These are phyloP conservation scores for Microdochium nivale DNA, from an alignment of 2,329 filamentous ascomycete species.

Conservation along the genomic window DNA sequence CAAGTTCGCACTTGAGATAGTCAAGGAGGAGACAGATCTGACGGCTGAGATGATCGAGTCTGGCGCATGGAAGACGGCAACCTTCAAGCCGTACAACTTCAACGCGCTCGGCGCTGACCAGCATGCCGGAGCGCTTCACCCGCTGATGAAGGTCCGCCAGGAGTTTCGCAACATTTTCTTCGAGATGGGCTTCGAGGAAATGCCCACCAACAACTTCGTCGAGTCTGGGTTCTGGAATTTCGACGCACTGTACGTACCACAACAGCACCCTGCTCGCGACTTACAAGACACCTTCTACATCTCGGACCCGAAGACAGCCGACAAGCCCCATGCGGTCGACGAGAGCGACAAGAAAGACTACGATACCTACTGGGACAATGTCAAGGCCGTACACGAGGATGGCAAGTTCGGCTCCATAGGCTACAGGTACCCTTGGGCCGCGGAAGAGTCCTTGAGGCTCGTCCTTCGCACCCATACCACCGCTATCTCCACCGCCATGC, in stretches of 20 bases:
- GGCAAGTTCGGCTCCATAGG: conserved; percentile 93
- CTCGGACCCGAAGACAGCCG: conserved; percentile 73
- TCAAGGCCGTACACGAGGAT: conserved; percentile 77
- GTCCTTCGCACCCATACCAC: conserved; percentile 96
- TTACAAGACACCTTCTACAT: conserved; percentile 99
- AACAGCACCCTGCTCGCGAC: conserved; percentile 95
- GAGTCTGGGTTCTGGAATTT: conserved; percentile 99
- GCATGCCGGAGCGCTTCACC: conserved; percentile 52
- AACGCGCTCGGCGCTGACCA: conserved; percentile 51
- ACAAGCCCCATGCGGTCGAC: conserved; percentile 51
- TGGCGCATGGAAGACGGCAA: conserved; percentile 85
- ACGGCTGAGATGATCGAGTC: conserved; percentile 85
- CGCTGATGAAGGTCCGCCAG: conserved; percentile 86
- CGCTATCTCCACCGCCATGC: conserved; percentile 80
- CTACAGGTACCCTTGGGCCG: conserved; percentile 90
- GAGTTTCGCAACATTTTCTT: conserved; percentile 99
- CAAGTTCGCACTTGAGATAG: conserved; percentile 82
- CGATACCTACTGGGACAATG: conserved; percentile 79
- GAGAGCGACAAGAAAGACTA: conserved; percentile 58
- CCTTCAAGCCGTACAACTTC: conserved; percentile 67
- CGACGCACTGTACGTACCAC: conserved; percentile 90
- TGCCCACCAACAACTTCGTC: conserved; percentile 89
- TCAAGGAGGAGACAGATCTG: conserved; percentile 90
- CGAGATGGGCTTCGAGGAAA: conserved; percentile 97
- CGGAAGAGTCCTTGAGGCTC: conserved; percentile 75